These are phyloP conservation scores for Endocalyx cinctus DNA, from an alignment of 2,329 filamentous ascomycete species.

Conservation along the genomic window DNA sequence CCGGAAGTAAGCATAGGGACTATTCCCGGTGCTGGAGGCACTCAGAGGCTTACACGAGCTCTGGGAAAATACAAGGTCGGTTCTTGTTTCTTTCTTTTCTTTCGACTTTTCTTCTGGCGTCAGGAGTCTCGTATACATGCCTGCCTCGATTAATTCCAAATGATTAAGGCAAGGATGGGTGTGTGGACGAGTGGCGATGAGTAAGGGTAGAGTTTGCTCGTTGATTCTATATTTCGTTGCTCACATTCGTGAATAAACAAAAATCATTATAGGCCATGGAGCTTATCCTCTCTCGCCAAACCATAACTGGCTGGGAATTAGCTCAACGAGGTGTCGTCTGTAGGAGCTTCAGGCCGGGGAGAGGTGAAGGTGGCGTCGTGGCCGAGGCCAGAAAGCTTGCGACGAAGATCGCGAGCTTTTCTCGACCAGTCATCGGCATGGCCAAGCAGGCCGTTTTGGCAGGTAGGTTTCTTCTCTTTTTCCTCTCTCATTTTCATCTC, in stretches of 20 bases:
- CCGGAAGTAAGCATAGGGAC: constrained; percentile 92
- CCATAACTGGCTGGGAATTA: constrained; percentile 31
- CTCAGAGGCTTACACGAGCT: constrained; percentile 48
- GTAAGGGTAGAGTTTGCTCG: no score
- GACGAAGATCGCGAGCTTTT: constrained; percentile 33
- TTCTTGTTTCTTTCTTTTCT: constrained; percentile 1
- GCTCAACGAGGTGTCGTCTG: constrained; percentile 36
- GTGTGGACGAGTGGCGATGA: no score
- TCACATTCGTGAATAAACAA: no score
- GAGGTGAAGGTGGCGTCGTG: constrained; percentile 32
- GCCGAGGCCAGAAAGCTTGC: constrained; percentile 34
- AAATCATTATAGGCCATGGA: constrained; percentile 36
- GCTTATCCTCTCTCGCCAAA: constrained; percentile 37
- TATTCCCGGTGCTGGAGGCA: constrained; percentile 86
- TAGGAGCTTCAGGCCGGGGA: constrained; percentile 26
- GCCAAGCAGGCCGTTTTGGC: constrained; percentile 40
- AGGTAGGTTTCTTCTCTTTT: constrained; percentile 23
- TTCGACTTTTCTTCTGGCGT: neutral
- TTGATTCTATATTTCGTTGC: no score
- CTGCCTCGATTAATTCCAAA: no score
- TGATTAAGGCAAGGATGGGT: no score
- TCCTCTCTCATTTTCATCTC: neutral
- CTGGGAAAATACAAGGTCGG: constrained; percentile 31
- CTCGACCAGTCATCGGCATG: constrained; percentile 33
- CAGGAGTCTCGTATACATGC: constrained; percentile 6